A percentile compares a stretch with the other conserved stretches of the same genome.
Conservation (phyloP, 768 basidiomycete genomes). For the Lenzites betulinus region DNA sequence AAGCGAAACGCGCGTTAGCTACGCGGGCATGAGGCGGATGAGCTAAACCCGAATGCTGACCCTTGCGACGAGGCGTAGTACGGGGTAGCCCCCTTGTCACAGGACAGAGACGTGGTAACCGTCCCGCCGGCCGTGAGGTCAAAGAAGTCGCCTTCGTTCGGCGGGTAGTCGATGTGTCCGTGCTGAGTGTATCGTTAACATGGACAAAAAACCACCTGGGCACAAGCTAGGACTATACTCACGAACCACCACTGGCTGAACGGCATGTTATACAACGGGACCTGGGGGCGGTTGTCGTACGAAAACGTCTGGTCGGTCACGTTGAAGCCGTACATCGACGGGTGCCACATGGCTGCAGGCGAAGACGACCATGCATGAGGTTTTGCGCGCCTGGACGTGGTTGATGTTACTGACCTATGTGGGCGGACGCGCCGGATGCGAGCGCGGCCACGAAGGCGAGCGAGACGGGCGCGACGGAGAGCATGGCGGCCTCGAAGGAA, state of each 20-base stretch:
- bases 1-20: not conserved
- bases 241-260: conserved; percentile 45
- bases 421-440: conserved; percentile 21
- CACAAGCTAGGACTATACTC: conserved; percentile 16
- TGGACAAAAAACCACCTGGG: not conserved
- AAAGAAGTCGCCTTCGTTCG: conserved; percentile 57
- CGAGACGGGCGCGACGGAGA: conserved; percentile 15
- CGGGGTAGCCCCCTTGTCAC: conserved; percentile 63
- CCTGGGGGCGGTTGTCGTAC: conserved; percentile 40
- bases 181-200: conserved; percentile 33
- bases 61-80: conserved; percentile 47
- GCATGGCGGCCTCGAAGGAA: conserved; percentile 18
- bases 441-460: conserved; percentile 19
- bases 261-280: conserved; percentile 34
- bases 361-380: not conserved
- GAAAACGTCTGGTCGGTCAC: conserved; percentile 33
- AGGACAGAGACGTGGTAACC: conserved; percentile 54
- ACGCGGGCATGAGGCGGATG: not conserved
- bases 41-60: conserved; percentile 2
- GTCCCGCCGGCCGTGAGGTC: conserved; percentile 58
- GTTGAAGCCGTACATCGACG: conserved; percentile 44
- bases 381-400: not conserved
- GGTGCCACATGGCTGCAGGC: conserved; percentile 34
- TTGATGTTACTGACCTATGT: conserved; percentile 16
- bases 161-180: conserved; percentile 56